Base-by-base conservation (phyloP, 129 eudicot genomes). In the Scalesia atractyloides region DNA sequence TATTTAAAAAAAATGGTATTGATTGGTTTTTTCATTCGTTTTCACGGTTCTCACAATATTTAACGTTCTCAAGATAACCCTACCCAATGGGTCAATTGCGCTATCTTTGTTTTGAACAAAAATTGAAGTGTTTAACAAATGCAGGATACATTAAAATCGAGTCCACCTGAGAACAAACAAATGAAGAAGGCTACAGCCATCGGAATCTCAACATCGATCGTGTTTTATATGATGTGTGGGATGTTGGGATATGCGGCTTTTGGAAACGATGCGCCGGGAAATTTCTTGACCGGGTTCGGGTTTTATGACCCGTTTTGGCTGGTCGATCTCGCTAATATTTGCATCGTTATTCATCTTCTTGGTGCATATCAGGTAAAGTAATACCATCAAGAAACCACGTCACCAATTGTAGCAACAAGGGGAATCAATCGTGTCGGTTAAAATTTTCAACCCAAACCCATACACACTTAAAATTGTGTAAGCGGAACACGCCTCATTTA, bases 271-370 rank as follows among this genome's bases (percentile, higher is more conserved):
- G 90, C 97, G 14, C 88, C 96, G 0, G 96, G 96, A 22, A 91
- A 91, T 78, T 80, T 86, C 73, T 74, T 88, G 19, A 91, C 96
- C 2, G 97, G 96, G 24, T 91, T 88, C 22, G 95, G 96, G 43
- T 88, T 88, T 73, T 91, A 82, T 51, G 85, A 86, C 9, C 96
- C 97, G 6, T 90, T 79, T 64, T 90, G 97, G 95, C 84, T 90
- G 0, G 53, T 90, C 15, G 92, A 81, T 33, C 0, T 86, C 7
- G 97, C 90, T 19, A 91, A 88, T 26, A 43, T 88, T 8, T 88
- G 84, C 90, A 88, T 88, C 15, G 74, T 70, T 33, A 43, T 91
- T 41, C 97, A 91, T 65, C 88, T 91, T 41, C 66, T 86, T 74
- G 90, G 92, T 34, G 97, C 96, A 53, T 91, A 91, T 62, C 97